Percentiles rank a stretch among this genome's conserved stretches.
phyloP scores from a whole-genome alignment of 148 eudicot species.

The Rhododendron simsii region DNA sequence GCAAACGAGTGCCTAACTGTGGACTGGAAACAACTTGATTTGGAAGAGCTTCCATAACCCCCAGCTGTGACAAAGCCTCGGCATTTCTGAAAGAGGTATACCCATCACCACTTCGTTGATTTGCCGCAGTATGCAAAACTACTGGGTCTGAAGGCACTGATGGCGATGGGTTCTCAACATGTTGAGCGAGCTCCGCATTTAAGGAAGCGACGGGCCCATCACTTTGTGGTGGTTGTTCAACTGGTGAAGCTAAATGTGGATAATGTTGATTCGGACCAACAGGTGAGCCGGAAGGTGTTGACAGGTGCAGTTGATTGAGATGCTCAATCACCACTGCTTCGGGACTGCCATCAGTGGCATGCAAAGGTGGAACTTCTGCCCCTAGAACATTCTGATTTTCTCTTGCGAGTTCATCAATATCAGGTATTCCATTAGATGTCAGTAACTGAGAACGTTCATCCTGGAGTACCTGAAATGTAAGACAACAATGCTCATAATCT shows the following conservation, averaged over 20 bases:
- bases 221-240: not conserved
- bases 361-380: conserved; percentile 14
- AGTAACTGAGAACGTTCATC: conserved; percentile 10
- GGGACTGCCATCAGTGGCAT: conserved; percentile 5
- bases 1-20: conserved; percentile 19
- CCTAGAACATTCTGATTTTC: conserved; percentile 6
- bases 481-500: not conserved
- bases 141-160: not conserved
- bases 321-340: conserved; percentile 11
- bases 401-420: not conserved
- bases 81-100: conserved; percentile 12
- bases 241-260: conserved; percentile 17
- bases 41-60: not conserved
- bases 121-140: not conserved
- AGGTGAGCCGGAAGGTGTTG: conserved; percentile 8
- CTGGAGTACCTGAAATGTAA: conserved; percentile 19
- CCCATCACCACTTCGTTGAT: not conserved
- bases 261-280: conserved; percentile 15
- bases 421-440: not conserved
- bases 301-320: conserved; percentile 10
- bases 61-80: conserved; percentile 12
- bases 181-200: conserved; percentile 13
- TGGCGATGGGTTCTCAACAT: not conserved
- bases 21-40: conserved; percentile 22
- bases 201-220: conserved; percentile 11